phyloP scores from a whole-genome alignment of 192 early-diverging fungal species.

The Coemansia brasiliensis region DNA sequence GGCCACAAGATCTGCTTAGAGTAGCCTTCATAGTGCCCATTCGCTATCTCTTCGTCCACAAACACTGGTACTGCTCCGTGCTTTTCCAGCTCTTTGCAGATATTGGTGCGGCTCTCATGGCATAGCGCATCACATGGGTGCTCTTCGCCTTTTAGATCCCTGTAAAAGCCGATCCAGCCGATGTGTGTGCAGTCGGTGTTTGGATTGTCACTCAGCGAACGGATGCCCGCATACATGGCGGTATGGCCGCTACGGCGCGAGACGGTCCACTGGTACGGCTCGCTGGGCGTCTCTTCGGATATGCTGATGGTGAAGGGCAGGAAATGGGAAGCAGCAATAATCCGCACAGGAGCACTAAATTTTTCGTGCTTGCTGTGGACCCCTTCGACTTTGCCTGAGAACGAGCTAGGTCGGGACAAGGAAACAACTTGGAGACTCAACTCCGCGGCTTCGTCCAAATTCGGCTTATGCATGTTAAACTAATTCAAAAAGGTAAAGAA shows the following conservation, averaged over 20 bases:
- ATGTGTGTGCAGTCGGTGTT: slow-evolving; percentile 66
- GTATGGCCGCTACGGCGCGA: slow-evolving; percentile 75
- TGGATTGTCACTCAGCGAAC: slow-evolving; percentile 59
- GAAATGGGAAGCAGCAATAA: slow-evolving; percentile 56
- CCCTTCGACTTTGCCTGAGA: slow-evolving; percentile 26
- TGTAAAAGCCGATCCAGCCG: slow-evolving; percentile 69
- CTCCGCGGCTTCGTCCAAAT: slow-evolving; percentile 37
- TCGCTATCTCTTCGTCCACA: slow-evolving; percentile 66
- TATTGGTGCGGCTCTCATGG: slow-evolving; percentile 54
- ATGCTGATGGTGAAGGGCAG: slow-evolving; percentile 47
- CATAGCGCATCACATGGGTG: slow-evolving; percentile 57
- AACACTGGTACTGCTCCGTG: slow-evolving; percentile 74
- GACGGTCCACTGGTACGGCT: slow-evolving; percentile 58
- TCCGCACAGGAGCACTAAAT: slow-evolving; percentile 33
- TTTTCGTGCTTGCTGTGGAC: slow-evolving; percentile 20
- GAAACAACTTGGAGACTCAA: slow-evolving; percentile 38
- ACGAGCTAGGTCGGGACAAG: slow-evolving; percentile 37
- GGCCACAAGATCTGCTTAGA: slow-evolving; percentile 98
- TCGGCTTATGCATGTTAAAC: slow-evolving; percentile 21
- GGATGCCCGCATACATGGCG: slow-evolving; percentile 85
- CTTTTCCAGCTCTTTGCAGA: slow-evolving; percentile 58
- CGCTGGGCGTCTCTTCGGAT: slow-evolving; percentile 33
- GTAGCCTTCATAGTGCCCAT: slow-evolving; percentile 95
- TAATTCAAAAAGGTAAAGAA: slow-evolving; percentile 1
- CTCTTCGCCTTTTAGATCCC: slow-evolving; percentile 60